Evolutionary conservation across 2,329 filamentous ascomycete genomes (phyloP).

Genomic region (Ascochyta rabiei): DNA sequence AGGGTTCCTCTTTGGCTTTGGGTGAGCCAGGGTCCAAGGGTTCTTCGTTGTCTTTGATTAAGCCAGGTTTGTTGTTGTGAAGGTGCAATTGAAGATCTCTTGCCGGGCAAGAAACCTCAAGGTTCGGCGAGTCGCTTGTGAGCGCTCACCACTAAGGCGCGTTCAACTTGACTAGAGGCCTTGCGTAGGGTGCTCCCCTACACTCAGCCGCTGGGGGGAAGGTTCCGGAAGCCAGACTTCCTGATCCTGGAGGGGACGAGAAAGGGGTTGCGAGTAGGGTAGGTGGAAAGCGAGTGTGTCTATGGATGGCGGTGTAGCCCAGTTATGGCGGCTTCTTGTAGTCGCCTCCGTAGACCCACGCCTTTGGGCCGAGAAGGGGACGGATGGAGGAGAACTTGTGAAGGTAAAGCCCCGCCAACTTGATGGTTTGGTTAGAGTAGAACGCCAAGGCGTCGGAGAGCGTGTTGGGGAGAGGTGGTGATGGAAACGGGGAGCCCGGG

Average conservation of each 20-base stretch:
- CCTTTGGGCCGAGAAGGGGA: constrained; percentile 89
- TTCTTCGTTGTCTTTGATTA: constrained; percentile 19
- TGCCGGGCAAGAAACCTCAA: constrained; percentile 40
- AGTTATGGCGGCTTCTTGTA: constrained; percentile 96
- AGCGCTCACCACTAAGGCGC: constrained; percentile 59
- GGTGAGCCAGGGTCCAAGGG: constrained; percentile 31
- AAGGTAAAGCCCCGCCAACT: constrained; percentile 88
- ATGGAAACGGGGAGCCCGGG: constrained; percentile 26
- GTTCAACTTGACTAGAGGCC: constrained; percentile 58
- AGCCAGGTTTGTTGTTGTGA: constrained; percentile 32
- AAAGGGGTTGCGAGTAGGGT: constrained; percentile 27
- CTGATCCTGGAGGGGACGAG: constrained; percentile 29
- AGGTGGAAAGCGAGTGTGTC: constrained; percentile 21
- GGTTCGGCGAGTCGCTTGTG: constrained; percentile 57
- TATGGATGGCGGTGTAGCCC: constrained; percentile 45
- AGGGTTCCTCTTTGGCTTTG: constrained; percentile 10
- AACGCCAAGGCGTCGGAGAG: constrained; percentile 49
- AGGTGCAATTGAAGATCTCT: constrained; percentile 21
- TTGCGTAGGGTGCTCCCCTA: constrained; percentile 56
- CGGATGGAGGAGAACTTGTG: constrained; percentile 75
- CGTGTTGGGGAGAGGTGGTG: constrained; percentile 22
- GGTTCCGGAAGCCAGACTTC: constrained; percentile 35
- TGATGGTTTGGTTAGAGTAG: constrained; percentile 66
- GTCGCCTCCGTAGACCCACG: constrained; percentile 96
- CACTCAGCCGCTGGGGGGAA: constrained; percentile 48